Percentiles rank a stretch among this genome's conserved stretches.
These are phyloP conservation scores for Wickerhamia fluorescens DNA, from an alignment of 805 yeast genomes.

Conservation along the genomic window DNA sequence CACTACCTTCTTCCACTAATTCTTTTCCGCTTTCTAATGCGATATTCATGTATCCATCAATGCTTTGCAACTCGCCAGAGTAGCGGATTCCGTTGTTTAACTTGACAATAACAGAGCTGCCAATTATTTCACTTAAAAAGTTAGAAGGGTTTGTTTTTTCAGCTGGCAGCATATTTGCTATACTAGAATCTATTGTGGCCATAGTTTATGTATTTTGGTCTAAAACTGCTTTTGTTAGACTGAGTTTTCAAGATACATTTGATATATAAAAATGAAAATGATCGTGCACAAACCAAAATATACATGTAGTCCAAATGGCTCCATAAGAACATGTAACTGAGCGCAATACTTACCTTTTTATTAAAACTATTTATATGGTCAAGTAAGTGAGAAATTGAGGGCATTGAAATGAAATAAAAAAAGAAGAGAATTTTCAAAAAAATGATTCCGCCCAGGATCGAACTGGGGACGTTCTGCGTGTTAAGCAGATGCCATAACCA, in stretches of 20 bases:
- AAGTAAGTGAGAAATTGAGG: too few species aligned
- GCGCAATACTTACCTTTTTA: too few species aligned
- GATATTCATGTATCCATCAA: slow-evolving; percentile 96
- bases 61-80: slow-evolving; percentile 62
- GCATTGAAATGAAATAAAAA: too few species aligned
- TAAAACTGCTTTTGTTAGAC: too few species aligned
- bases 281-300: slow-evolving; percentile 1
- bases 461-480: slow-evolving; percentile 99
- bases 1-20: slow-evolving; percentile 40
- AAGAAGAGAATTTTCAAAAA: slow-evolving; percentile 1
- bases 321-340: too few species aligned
- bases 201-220: slow-evolving; percentile 1
- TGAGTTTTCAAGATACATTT: slow-evolving; percentile 1
- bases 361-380: too few species aligned
- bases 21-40: slow-evolving; percentile 78
- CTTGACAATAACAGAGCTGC: slow-evolving; percentile 74
- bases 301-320: too few species aligned
- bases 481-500: slow-evolving; percentile 99
- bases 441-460: slow-evolving; percentile 99
- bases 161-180: too few species aligned
- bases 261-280: neutral
- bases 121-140: slow-evolving; percentile 73
- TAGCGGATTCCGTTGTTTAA: slow-evolving; percentile 84
- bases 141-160: slow-evolving; percentile 56
- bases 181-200: slow-evolving; percentile 5